Evolutionary conservation across 1,139 yeast genomes (phyloP), one percentile per base, ranked within the genome.

Genomic region (Kodamaea sp.): DNA sequence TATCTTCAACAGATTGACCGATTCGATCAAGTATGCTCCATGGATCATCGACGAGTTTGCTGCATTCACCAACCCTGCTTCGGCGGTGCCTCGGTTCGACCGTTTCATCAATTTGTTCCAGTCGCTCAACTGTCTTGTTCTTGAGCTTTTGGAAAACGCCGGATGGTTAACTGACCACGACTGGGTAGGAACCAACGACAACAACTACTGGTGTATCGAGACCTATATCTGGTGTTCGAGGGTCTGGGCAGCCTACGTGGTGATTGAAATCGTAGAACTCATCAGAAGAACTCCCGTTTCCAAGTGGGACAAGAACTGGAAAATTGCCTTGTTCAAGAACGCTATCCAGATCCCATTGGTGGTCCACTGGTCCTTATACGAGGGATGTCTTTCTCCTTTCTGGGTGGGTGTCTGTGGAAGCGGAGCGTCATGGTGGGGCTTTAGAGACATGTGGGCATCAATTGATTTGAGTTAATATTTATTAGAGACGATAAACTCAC

Each of bases 81-180:
- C 53, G 16, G 32, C 58, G 3, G 53, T 46, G 2, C 65, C 73
- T 0, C 51, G 47, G 26, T 34, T 60, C 5, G 63, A 67, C 43
- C 48, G 74, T 15, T 49, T 67, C 28, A 43, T 70, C 39, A 69
- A 69, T 43, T 56, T 69, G 24, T 46, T 61, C 19, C 76, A 70
- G 47, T 57, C 76, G 2, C 41, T 70, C 37, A 70, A 70, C 40
- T 70, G 76, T 42, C 56, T 70, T 31, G 56, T 66, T 4, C 59
- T 70, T 43, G 82, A 77, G 50, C 59, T 76, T 5, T 55, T 76
- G 27, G 83, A 77, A 46, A 76, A 76, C 37, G 69, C 72, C n/a
- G 82, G 80, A 2, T 77, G 80, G 76, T 57, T 73, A 26, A 69
- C 76, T 2, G 80, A 75, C 31, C 81, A 76, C 48, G 64, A 72